Evolutionary conservation across 2,329 filamentous ascomycete genomes (phyloP).

Genomic region (Cytospora chrysosperma): DNA sequence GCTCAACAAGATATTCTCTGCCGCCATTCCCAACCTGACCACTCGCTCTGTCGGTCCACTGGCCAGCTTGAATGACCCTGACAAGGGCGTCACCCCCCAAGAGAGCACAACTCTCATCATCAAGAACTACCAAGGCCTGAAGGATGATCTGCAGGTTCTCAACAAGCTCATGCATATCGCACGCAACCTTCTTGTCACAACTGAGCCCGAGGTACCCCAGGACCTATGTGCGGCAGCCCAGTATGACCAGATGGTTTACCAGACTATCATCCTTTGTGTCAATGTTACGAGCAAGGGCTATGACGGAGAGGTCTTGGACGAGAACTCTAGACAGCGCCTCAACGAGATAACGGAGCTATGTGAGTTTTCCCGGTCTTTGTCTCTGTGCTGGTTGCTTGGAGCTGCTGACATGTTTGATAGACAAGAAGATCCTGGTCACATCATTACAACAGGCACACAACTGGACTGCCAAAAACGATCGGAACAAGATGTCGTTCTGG

Average conservation of each 20-base stretch:
- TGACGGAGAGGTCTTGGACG: conserved; percentile 62
- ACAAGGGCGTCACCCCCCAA: conserved; percentile 57
- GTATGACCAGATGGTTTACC: conserved; percentile 66
- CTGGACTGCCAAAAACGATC: conserved; percentile 67
- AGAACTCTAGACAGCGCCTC: conserved; percentile 54
- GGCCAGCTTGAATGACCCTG: conserved; percentile 52
- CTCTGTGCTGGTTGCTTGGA: background rate
- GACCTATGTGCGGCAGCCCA: conserved; percentile 64
- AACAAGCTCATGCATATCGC: conserved; percentile 69
- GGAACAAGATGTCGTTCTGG: conserved; percentile 71
- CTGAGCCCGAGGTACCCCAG: conserved; percentile 63
- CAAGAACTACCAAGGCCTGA: conserved; percentile 59
- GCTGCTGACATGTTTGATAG: conserved; percentile 37
- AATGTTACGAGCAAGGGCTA: conserved; percentile 68
- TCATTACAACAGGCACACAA: conserved; percentile 67
- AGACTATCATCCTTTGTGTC: conserved; percentile 63
- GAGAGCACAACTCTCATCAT: conserved; percentile 63
- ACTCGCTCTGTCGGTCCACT: conserved; percentile 58
- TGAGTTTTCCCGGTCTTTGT: conserved; percentile 36
- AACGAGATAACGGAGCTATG: conserved; percentile 65
- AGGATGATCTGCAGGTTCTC: conserved; percentile 61
- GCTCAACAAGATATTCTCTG: conserved; percentile 60
- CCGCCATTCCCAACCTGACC: conserved; percentile 60
- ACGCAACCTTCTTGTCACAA: conserved; percentile 62
- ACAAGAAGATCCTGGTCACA: conserved; percentile 66